phyloP scores from a whole-genome alignment of 2,329 filamentous ascomycete species.

The Nemania diffusa region DNA sequence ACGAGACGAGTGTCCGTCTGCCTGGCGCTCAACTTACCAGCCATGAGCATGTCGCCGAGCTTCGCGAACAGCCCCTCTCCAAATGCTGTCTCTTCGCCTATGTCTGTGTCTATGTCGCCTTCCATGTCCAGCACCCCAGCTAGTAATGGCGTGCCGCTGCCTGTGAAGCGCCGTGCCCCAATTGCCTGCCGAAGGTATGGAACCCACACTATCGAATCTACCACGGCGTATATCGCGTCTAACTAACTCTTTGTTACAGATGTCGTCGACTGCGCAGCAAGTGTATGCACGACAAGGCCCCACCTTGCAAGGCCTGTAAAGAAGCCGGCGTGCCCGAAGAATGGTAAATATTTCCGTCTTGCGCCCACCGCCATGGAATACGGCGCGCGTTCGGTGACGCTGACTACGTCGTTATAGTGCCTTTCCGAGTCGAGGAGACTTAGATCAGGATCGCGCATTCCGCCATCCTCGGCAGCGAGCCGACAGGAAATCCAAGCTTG shows the following conservation, averaged over 20 bases:
- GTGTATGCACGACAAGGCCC: slow-evolving; percentile 61
- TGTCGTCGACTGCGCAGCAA: slow-evolving; percentile 68
- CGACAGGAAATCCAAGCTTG: slow-evolving; percentile 56
- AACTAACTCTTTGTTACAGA: slow-evolving; percentile 48
- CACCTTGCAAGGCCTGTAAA: slow-evolving; percentile 63
- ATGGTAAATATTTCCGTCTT: slow-evolving; percentile 54
- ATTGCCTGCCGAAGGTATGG: slow-evolving; percentile 64
- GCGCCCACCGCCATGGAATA: background rate
- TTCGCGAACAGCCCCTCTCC: slow-evolving; percentile 27
- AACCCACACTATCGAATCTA: slow-evolving; percentile 28
- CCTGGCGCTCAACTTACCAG: slow-evolving; percentile 13
- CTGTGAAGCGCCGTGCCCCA: slow-evolving; percentile 61
- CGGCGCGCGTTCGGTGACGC: slow-evolving; percentile 2
- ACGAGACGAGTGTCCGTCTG: slow-evolving; percentile 20
- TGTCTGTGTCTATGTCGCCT: slow-evolving; percentile 43
- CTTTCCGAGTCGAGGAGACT: slow-evolving; percentile 64
- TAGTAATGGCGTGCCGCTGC: slow-evolving; percentile 27
- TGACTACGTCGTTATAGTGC: slow-evolving; percentile 50
- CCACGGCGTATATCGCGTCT: slow-evolving; percentile 14
- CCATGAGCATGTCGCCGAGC: slow-evolving; percentile 39
- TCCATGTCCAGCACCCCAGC: slow-evolving; percentile 28
- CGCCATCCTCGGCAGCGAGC: slow-evolving; percentile 64
- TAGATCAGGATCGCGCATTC: slow-evolving; percentile 65
- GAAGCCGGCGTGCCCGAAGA: slow-evolving; percentile 62
- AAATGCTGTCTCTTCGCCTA: slow-evolving; percentile 35